phyloP scores from a whole-genome alignment of 345 rosid genomes.

The Anacardium occidentale region DNA sequence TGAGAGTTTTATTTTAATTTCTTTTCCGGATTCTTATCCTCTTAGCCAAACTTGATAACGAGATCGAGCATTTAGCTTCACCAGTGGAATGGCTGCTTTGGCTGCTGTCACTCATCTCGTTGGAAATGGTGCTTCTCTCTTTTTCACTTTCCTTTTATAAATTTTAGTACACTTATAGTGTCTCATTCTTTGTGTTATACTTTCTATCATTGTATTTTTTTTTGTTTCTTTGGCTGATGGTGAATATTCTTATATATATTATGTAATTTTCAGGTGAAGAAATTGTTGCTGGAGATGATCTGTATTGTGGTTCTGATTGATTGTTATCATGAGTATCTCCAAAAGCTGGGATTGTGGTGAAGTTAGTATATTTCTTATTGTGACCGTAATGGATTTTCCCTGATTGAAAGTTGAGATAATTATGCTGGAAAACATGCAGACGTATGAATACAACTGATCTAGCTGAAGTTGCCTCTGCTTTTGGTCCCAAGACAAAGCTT shows the following conservation, averaged over 20 bases:
- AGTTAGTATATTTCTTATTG: slow-evolving; percentile 47
- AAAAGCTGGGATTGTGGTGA: slow-evolving; percentile 68
- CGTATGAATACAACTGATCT: slow-evolving; percentile 74
- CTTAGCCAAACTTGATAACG: slow-evolving; percentile 93
- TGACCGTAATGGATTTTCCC: not conserved
- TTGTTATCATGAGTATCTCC: slow-evolving; percentile 81
- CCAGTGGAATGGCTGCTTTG: slow-evolving; percentile 99
- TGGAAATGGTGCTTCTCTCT: slow-evolving; percentile 48
- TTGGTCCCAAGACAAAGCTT: slow-evolving; percentile 78
- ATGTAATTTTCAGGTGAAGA: slow-evolving; percentile 57
- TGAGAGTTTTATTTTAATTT: not conserved
- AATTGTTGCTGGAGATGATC: slow-evolving; percentile 91
- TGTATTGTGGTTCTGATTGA: slow-evolving; percentile 94
- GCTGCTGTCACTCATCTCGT: slow-evolving; percentile 74
- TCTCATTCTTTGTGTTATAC: not conserved
- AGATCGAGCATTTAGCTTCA: slow-evolving; percentile 92
- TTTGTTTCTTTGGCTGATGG: not conserved
- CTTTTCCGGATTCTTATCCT: slow-evolving; percentile 50
- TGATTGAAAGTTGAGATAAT: slow-evolving; percentile 13
- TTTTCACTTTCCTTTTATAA: not conserved
- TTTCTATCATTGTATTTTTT: not conserved
- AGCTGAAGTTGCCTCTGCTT: slow-evolving; percentile 72
- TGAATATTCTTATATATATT: not conserved
- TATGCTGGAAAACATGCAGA: slow-evolving; percentile 41
- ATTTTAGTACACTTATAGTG: not conserved